Percentiles rank a stretch among this genome's conserved stretches.
Evolutionary conservation across 2,329 filamentous ascomycete species (phyloP).

Genomic region (Arthrobotrys entomopaga): DNA sequence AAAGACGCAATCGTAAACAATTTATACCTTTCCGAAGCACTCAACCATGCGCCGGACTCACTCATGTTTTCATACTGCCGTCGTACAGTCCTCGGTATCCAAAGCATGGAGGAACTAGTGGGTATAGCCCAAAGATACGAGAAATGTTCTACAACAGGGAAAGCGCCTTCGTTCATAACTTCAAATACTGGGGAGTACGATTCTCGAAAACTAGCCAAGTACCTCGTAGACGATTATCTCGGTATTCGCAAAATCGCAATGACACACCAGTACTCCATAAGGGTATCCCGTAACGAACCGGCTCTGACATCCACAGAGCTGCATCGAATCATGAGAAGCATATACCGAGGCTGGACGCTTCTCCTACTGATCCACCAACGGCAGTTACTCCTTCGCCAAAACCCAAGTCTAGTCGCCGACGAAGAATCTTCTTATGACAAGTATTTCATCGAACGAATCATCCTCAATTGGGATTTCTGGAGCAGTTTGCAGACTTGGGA

Average conservation of each 20-base stretch:
- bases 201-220: constrained; percentile 5
- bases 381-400: background rate
- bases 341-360: constrained; percentile 43
- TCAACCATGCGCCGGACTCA: constrained; percentile 28
- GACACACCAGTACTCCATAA: constrained; percentile 20
- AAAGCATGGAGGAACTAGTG: constrained; percentile 2
- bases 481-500: constrained; percentile 20
- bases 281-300: constrained; percentile 17
- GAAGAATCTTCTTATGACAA: background rate
- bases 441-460: constrained; percentile 22
- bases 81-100: background rate
- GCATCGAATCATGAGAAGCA: constrained; percentile 15
- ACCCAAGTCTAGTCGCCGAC: background rate
- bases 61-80: constrained; percentile 39
- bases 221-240: constrained; percentile 34
- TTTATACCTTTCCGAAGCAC: constrained; percentile 32
- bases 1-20: constrained; percentile 27
- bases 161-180: background rate
- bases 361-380: constrained; percentile 26
- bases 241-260: constrained; percentile 43
- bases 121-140: constrained; percentile 12
- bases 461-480: constrained; percentile 40
- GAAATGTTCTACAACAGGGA: constrained; percentile 4
- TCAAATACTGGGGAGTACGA: background rate
- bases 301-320: constrained; percentile 10